A percentile compares a stretch with the other conserved stretches of the same genome.
Conservation (phyloP, 1,139 yeast genomes). For the Blastobotrys ciferrii region DNA sequence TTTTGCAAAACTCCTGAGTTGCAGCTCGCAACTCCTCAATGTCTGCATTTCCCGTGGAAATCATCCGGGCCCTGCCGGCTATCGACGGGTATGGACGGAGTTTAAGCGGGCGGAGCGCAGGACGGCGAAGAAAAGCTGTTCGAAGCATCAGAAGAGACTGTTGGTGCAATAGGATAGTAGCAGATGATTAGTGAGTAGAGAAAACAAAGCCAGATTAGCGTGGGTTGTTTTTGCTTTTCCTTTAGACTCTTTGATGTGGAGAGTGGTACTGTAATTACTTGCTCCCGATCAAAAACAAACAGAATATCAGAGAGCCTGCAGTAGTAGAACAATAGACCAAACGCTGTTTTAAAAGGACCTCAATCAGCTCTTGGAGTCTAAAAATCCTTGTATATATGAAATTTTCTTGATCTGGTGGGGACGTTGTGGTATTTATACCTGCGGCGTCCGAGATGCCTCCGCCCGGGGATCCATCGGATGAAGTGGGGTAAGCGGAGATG, state of each 20-base stretch:
- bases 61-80: neutral
- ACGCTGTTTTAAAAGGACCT: too few relatives aligned
- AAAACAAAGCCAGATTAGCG: too few relatives aligned
- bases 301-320: too few relatives aligned
- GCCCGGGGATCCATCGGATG: conserved; percentile 6
- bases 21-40: conserved; percentile 36
- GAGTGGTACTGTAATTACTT: too few relatives aligned
- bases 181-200: too few relatives aligned
- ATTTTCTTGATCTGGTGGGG: neutral
- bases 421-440: neutral
- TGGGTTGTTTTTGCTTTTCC: neutral
- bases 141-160: too few relatives aligned
- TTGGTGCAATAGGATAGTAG: too few relatives aligned
- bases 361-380: too few relatives aligned
- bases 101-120: neutral
- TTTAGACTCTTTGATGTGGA: too few relatives aligned
- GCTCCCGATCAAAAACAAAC: too few relatives aligned
- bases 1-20: conserved; percentile 34
- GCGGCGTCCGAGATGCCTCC: conserved; percentile 4
- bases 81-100: neutral
- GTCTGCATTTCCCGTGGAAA: conserved; percentile 18
- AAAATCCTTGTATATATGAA: neutral
- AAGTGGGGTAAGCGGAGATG: neutral
- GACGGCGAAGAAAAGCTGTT: neutral
- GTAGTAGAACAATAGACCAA: too few relatives aligned